These are phyloP conservation scores for Tephrocybe sp. DNA, from an alignment of 768 basidiomycete species.

Conservation along the genomic window DNA sequence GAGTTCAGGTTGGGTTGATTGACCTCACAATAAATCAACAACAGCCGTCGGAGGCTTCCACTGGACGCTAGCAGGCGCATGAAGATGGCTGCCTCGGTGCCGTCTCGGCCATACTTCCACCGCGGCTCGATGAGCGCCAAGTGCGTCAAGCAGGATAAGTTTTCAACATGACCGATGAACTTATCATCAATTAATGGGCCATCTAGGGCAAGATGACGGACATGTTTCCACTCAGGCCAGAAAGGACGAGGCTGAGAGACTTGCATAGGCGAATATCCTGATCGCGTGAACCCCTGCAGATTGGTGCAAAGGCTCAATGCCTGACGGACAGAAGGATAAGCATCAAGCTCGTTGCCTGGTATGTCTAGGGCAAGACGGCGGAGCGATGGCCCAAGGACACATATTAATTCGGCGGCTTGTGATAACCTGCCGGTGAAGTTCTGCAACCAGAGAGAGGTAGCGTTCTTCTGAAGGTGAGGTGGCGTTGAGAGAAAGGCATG, in stretches of 20 bases:
- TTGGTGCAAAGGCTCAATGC: constrained; percentile 10
- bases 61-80: constrained; percentile 6
- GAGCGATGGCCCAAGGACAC: constrained; percentile 7
- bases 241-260: constrained; percentile 6
- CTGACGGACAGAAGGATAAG: constrained; percentile 3
- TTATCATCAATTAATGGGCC: constrained; percentile 10
- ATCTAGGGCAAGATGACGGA: constrained; percentile 14
- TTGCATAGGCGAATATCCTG: constrained; percentile 15
- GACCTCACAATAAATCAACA: constrained; percentile 14
- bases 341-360: constrained; percentile 6
- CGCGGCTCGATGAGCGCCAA: constrained; percentile 15
- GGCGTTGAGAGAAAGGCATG: constrained; percentile 5
- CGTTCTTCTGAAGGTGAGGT: not conserved
- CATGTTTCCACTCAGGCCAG: constrained; percentile 9
- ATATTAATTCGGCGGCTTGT: constrained; percentile 7
- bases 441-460: constrained; percentile 10
- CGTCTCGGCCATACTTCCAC: constrained; percentile 14
- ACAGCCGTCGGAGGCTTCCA: constrained; percentile 6
- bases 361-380: constrained; percentile 14
- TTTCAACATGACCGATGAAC: constrained; percentile 8
- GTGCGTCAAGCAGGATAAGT: constrained; percentile 9
- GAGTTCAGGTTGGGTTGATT: constrained; percentile 6
- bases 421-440: constrained; percentile 6
- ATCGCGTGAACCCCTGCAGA: constrained; percentile 12
- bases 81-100: constrained; percentile 15